Percentiles rank a stretch among this genome's conserved stretches.
phyloP scores from a whole-genome alignment of 352 stramenopile species.

The Globisporangium emineosum region DNA sequence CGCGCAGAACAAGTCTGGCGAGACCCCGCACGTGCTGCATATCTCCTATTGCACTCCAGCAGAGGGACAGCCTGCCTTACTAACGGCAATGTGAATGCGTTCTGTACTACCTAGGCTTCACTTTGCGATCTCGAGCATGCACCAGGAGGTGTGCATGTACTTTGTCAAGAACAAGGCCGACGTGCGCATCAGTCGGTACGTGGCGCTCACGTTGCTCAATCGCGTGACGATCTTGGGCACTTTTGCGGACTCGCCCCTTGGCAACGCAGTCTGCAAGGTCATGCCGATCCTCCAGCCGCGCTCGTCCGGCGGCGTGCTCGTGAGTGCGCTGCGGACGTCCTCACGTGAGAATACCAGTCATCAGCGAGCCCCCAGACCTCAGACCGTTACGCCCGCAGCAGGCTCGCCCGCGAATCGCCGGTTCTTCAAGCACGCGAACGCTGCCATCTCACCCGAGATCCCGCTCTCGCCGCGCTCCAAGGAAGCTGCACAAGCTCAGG shows the following conservation, averaged over 20 bases:
- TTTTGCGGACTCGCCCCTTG: conserved; percentile 56
- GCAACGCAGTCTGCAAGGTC: conserved; percentile 45
- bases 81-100: neutral
- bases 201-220: conserved; percentile 49
- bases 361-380: neutral
- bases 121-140: conserved; percentile 78
- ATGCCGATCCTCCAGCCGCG: conserved; percentile 57
- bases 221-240: conserved; percentile 48
- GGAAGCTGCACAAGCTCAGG: neutral
- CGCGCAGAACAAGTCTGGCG: conserved; percentile 69
- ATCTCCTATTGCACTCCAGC: too few species aligned
- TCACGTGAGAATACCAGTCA: neutral
- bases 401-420: neutral
- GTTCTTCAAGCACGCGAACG: neutral
- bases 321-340: conserved; percentile 11
- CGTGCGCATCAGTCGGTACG: conserved; percentile 61
- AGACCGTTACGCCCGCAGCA: neutral
- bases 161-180: conserved; percentile 60
- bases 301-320: conserved; percentile 16
- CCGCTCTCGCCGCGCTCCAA: conserved; percentile 2
- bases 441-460: conserved; percentile 11
- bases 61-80: too few species aligned
- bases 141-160: conserved; percentile 61
- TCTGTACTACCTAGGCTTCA: conserved; percentile 41
- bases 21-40: conserved; percentile 55